Evolutionary conservation across 352 stramenopile species (phyloP).

Genomic region (Globisporangium recalcitrans): DNA sequence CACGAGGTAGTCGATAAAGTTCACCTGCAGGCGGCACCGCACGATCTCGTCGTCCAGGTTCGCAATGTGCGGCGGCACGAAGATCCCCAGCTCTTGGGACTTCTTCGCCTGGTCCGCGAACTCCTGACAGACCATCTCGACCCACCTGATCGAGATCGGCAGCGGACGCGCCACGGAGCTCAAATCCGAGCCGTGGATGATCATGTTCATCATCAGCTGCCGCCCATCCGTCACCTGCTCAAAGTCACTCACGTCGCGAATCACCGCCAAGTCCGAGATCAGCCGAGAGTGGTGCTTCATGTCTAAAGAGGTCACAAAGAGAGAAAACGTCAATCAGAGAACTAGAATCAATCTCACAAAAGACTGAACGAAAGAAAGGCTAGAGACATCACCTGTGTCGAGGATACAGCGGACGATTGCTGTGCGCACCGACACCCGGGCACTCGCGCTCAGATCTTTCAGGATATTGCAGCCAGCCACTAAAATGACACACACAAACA

Average conservation of each 20-base stretch:
- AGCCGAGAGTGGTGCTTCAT: slow-evolving; percentile 83
- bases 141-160: slow-evolving; percentile 53
- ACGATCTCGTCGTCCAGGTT: slow-evolving; percentile 66
- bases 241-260: slow-evolving; percentile 45
- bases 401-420: slow-evolving; percentile 76
- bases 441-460: slow-evolving; percentile 40
- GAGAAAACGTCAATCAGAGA: background rate
- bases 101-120: slow-evolving; percentile 70
- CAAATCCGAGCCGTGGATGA: slow-evolving; percentile 79
- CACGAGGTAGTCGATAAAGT: slow-evolving; percentile 86
- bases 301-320: slow-evolving; percentile 19
- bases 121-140: slow-evolving; percentile 67
- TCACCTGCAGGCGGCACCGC: slow-evolving; percentile 65
- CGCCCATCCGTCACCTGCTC: slow-evolving; percentile 53
- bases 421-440: slow-evolving; percentile 39
- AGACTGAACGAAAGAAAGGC: too few species aligned
- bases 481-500: slow-evolving; percentile 11
- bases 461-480: slow-evolving; percentile 56
- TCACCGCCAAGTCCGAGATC: slow-evolving; percentile 40
- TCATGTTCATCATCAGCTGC: slow-evolving; percentile 77
- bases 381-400: slow-evolving; percentile 27
- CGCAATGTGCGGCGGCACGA: slow-evolving; percentile 66
- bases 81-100: slow-evolving; percentile 49
- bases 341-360: background rate
- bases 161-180: slow-evolving; percentile 50